Evolutionary conservation across 2,329 filamentous ascomycete genomes (phyloP).

Genomic region (Arthroderma sp.): DNA sequence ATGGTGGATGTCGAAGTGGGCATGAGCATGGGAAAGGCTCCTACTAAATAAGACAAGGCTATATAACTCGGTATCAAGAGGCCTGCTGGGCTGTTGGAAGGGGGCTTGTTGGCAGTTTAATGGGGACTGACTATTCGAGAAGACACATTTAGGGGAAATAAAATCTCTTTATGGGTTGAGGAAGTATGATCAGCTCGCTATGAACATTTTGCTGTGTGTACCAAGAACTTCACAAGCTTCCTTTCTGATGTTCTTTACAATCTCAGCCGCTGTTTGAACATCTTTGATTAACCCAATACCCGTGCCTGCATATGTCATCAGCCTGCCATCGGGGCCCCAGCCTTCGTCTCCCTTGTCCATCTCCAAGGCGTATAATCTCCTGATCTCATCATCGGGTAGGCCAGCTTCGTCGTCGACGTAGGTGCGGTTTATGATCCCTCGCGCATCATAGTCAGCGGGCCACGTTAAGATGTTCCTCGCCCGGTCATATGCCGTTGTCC

Average conservation of each 20-base stretch:
- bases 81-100: too few species aligned
- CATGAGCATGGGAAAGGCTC: conserved; percentile 18
- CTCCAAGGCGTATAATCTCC: conserved; percentile 34
- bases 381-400: conserved; percentile 28
- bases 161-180: too few species aligned
- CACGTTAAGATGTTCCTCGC: conserved; percentile 46
- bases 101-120: too few species aligned
- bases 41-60: neutral
- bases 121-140: too few species aligned
- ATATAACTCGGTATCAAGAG: too few species aligned
- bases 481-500: conserved; percentile 41
- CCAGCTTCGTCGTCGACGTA: conserved; percentile 31
- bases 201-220: too few species aligned
- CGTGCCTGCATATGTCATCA: conserved; percentile 51
- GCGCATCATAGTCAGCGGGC: conserved; percentile 44
- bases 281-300: conserved; percentile 45
- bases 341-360: conserved; percentile 36
- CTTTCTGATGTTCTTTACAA: conserved; percentile 37
- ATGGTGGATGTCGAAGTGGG: conserved; percentile 28
- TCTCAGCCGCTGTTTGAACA: conserved; percentile 37
- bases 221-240: conserved; percentile 11
- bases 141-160: too few species aligned
- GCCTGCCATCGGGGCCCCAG: conserved; percentile 40
- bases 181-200: too few species aligned
- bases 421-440: conserved; percentile 46